These are phyloP conservation scores for Phylloporus sp. DNA, from an alignment of 768 basidiomycete species.

Conservation along the genomic window DNA sequence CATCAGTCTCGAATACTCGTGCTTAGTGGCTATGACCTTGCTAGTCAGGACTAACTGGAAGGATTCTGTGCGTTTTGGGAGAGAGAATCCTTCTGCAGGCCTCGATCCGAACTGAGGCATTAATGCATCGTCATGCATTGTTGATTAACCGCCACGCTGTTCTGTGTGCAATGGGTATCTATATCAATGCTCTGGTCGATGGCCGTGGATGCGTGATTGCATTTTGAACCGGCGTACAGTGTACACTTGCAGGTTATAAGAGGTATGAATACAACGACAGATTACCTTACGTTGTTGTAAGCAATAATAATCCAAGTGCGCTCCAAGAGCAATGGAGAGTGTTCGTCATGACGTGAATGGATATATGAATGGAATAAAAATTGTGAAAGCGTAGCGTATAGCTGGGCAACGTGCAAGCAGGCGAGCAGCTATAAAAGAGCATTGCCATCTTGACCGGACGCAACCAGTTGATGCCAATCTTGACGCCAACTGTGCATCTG, in stretches of 20 bases:
- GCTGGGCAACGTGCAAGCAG: constrained; percentile 5
- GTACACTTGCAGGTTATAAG: constrained; percentile 4
- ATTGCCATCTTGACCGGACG: constrained; percentile 53
- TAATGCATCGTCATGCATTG: too few species aligned
- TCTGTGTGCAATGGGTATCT: too few species aligned
- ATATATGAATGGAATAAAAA: constrained; percentile 26
- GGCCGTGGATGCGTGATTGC: constrained; percentile 2
- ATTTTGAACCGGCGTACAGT: constrained; percentile 8
- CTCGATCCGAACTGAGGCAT: too few species aligned
- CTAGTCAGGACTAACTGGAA: constrained; percentile 19
- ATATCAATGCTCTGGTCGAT: not conserved
- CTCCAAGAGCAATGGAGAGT: constrained; percentile 14
- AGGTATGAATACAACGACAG: constrained; percentile 19
- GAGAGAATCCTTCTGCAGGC: not conserved
- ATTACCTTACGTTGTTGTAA: constrained; percentile 23
- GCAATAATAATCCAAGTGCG: constrained; percentile 19
- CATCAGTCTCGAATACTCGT: constrained; percentile 20
- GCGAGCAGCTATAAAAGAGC: constrained; percentile 57
- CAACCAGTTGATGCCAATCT: constrained; percentile 75
- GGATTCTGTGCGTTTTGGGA: not conserved
- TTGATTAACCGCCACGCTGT: too few species aligned
- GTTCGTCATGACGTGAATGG: constrained; percentile 15
- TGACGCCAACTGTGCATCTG: constrained; percentile 73
- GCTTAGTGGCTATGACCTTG: constrained; percentile 15
- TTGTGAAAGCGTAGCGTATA: not conserved